Base-by-base conservation (phyloP, 2,329 filamentous ascomycete species). In the Gyromitra esculenta region DNA sequence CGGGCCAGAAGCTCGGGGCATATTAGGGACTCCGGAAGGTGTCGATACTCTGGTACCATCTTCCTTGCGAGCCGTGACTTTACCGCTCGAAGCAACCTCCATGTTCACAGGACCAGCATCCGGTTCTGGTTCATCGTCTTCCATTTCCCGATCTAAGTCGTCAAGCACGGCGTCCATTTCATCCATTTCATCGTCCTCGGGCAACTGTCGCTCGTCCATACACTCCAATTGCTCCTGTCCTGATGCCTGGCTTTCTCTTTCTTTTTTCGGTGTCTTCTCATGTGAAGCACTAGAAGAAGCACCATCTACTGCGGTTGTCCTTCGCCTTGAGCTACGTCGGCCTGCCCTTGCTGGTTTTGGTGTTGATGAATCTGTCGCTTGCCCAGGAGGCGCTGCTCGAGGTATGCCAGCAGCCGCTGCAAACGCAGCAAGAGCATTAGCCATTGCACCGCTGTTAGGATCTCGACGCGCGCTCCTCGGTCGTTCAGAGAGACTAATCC, bases 51-150 rank as follows among this genome's bases (percentile, higher is more conserved):
- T 88, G 1, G 93, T 96, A 4, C 95, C 95, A 82, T 97, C 94
- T 80, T 97, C 95, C 81, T 96, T 95, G 66, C 92, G 91, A 50
- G 95, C 95, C 0, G 93, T 97, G 13, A 97, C 91, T 82, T 93
- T 96, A 13, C 94, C 95, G 21, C 91, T 92, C 18, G 92, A 90
- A 50, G 91, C 94, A 54, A 97, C 89, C 83, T 98, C 95, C 82
- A 99, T 89, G 81, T 93, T 97, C 41, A 98, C 93, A 5, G 96
- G 94, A 2, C 92, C 91, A 1, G 94, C 92, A 80, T 96, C 93
- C 5, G 91, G 88, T n/a, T 88, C 86, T n/a, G 86, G 85, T 1
- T 88, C 88, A 71, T 91, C 91, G 65, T 93, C 88, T 45, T 89
- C 90, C 83, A 95, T 90, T 41, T 94, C 93, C 77, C 95, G 92